A percentile compares a stretch with the other conserved stretches of the same genome.
phyloP scores from a whole-genome alignment of 2,329 filamentous ascomycete species.

The Aspergillus calidoustus region DNA sequence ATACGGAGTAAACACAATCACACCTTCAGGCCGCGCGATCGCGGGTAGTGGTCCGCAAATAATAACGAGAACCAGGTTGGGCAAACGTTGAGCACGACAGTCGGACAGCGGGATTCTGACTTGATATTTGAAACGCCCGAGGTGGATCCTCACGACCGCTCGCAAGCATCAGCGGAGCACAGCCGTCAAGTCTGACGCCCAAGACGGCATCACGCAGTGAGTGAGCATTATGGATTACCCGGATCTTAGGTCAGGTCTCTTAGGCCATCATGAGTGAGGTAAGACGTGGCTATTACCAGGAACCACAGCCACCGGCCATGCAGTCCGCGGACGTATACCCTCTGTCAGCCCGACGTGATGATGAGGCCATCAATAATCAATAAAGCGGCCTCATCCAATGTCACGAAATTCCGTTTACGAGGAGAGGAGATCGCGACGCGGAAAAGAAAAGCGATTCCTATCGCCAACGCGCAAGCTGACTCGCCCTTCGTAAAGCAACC shows the following conservation, averaged over 20 bases:
- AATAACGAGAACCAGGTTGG: not conserved
- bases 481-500: not conserved
- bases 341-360: not conserved
- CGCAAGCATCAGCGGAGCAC: constrained; percentile 5
- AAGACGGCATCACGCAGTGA: not conserved
- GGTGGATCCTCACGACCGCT: constrained; percentile 17
- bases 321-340: not conserved
- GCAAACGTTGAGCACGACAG: not conserved
- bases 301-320: constrained; percentile 1
- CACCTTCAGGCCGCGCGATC: not conserved
- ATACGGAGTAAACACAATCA: not conserved
- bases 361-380: constrained; percentile 3
- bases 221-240: not conserved
- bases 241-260: constrained; percentile 5
- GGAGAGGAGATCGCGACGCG: not conserved
- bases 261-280: not conserved
- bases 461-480: not conserved
- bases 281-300: not conserved
- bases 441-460: not conserved
- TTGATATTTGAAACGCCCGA: constrained; percentile 23
- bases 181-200: constrained; percentile 15
- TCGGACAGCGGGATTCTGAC: not conserved
- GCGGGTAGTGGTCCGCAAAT: not conserved
- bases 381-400: not conserved
- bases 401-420: not conserved